A percentile compares a stretch with the other conserved stretches of the same genome.
Evolutionary conservation across 345 rosid genomes (phyloP).

Genomic region (Capsella bursapastoris): DNA sequence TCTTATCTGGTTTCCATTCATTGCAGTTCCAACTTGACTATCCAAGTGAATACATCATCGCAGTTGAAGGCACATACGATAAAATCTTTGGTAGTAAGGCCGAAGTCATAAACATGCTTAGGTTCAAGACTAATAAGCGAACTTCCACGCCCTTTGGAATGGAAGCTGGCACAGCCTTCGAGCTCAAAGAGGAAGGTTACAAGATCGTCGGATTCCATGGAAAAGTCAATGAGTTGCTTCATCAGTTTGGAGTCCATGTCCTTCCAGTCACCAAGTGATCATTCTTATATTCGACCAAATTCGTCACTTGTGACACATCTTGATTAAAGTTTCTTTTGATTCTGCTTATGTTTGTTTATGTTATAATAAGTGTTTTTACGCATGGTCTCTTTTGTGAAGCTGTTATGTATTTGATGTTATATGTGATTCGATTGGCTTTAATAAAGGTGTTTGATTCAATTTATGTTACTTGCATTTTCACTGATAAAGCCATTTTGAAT

Average conservation of each 20-base stretch:
- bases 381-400: background rate
- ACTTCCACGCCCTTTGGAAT: constrained; percentile 39
- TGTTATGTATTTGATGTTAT: constrained; percentile 1
- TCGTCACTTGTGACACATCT: constrained; percentile 4
- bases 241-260: constrained; percentile 41
- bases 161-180: constrained; percentile 32
- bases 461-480: background rate
- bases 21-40: constrained; percentile 35
- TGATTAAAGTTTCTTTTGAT: background rate
- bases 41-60: constrained; percentile 36
- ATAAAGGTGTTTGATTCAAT: constrained; percentile 15
- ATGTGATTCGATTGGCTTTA: constrained; percentile 6
- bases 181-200: constrained; percentile 14
- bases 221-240: constrained; percentile 20
- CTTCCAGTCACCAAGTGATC: constrained; percentile 36
- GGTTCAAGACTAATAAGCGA: constrained; percentile 41
- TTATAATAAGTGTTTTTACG: background rate
- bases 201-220: constrained; percentile 47
- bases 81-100: constrained; percentile 23
- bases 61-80: constrained; percentile 28
- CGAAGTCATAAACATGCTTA: constrained; percentile 27
- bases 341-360: background rate
- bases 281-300: background rate
- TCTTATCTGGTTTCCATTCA: background rate
- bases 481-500: background rate